phyloP scores from a whole-genome alignment of 2,329 filamentous ascomycete species.

The Scytalidium sp. region DNA sequence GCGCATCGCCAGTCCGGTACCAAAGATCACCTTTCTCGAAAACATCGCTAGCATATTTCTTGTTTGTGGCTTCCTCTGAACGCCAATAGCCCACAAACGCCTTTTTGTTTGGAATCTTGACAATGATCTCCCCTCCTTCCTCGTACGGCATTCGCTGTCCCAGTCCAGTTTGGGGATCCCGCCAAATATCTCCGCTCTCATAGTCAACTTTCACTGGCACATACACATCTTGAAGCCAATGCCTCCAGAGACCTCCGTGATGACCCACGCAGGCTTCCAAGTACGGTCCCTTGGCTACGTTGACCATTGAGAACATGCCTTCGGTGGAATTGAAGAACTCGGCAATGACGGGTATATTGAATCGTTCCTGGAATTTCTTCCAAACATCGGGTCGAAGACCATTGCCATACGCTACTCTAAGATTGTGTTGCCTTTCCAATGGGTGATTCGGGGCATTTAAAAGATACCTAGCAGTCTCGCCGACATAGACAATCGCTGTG shows the following conservation, averaged over 20 bases:
- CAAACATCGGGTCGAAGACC: conserved; percentile 45
- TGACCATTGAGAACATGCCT: conserved; percentile 42
- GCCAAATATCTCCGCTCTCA: conserved; percentile 32
- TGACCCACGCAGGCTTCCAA: conserved; percentile 36
- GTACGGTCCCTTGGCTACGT: conserved; percentile 37
- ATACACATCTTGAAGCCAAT: conserved; percentile 34
- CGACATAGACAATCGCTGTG: conserved; percentile 43
- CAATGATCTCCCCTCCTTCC: conserved; percentile 43
- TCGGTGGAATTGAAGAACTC: conserved; percentile 47
- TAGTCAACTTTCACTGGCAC: conserved; percentile 39
- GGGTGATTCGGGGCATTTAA: conserved; percentile 39
- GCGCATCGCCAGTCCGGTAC: conserved; percentile 42
- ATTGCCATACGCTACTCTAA: conserved; percentile 43
- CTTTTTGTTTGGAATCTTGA: conserved; percentile 35
- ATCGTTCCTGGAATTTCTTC: conserved; percentile 41
- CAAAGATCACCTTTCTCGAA: conserved; percentile 43
- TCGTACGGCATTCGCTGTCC: conserved; percentile 33
- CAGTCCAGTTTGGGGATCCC: conserved; percentile 41
- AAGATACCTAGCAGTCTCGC: conserved; percentile 47
- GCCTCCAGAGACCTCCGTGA: conserved; percentile 39
- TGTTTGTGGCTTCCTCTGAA: conserved; percentile 38
- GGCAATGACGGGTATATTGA: conserved; percentile 40
- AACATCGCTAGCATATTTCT: conserved; percentile 40
- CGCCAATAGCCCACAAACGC: conserved; percentile 39
- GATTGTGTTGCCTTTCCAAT: conserved; percentile 40